phyloP scores from a whole-genome alignment of 1,139 yeast species.

The Blastobotrys capitulatus region DNA sequence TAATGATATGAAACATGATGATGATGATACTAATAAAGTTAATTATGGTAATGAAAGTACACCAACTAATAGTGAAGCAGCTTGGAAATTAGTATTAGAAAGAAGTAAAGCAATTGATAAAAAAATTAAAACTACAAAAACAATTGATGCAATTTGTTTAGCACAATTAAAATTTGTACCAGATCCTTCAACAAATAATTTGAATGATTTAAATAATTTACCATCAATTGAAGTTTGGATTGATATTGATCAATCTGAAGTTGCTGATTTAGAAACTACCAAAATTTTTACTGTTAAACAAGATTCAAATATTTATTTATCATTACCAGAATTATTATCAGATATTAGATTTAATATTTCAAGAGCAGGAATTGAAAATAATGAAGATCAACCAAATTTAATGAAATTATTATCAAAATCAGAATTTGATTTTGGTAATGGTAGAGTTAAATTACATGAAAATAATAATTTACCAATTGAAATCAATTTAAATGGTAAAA shows the following conservation, averaged over 20 bases:
- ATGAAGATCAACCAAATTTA: conserved; percentile 22
- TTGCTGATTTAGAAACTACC: conserved; percentile 40
- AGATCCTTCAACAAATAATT: conserved; percentile 32
- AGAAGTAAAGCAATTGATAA: conserved; percentile 6
- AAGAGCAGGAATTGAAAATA: conserved; percentile 33
- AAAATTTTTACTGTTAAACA: conserved; percentile 45
- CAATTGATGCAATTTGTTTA: conserved; percentile 38
- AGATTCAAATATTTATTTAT: conserved; percentile 40
- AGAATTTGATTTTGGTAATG: conserved; percentile 40
- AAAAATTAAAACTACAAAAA: conserved; percentile 3
- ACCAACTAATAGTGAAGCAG: conserved; percentile 12
- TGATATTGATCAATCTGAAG: conserved; percentile 38
- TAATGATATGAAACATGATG: conserved; percentile 20
- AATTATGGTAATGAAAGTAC: neutral
- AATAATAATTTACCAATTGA: conserved; percentile 38
- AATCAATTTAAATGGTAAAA: conserved; percentile 36
- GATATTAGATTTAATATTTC: conserved; percentile 47
- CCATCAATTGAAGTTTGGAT: conserved; percentile 57
- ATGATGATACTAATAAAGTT: neutral
- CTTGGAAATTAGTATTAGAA: conserved; percentile 20
- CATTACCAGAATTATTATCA: conserved; percentile 38
- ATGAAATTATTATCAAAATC: conserved; percentile 38
- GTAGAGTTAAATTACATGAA: conserved; percentile 25
- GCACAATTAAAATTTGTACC: conserved; percentile 50
- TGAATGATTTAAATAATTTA: conserved; percentile 27